Evolutionary conservation across 306 rosid genomes (phyloP), one percentile per base, ranked within the genome.

Genomic region (Trichosanthes cucumerina): DNA sequence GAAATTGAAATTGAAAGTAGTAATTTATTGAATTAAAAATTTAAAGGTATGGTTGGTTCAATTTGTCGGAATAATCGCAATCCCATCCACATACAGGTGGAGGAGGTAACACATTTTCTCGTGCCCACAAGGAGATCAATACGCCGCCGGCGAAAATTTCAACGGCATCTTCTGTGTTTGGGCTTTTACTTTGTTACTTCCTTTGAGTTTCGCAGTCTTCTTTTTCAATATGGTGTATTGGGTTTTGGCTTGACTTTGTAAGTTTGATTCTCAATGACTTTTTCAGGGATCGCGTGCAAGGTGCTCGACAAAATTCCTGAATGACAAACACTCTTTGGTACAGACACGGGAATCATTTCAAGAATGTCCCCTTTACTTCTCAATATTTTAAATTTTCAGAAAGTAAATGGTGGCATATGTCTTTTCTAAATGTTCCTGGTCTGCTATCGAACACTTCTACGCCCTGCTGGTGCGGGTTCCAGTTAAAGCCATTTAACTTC

Each of bases 301-400:
- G 41, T 87, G 89, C 82, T 87, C 41, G 96, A 63, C 72, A 64
- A 84, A 82, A 86, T 79, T 84, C 86, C 85, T 79, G 44, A 71
- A 15, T 38, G 77, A 50, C 8, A 46, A 56, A 10, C 0, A 24
- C 54, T 71, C 15, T 28, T 24, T 24, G 18, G 54, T 79, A 59
- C 63, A 66, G 60, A 11, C 24, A 23, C 41, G 58, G 34, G 36
- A 65, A 53, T 47, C 75, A 23, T 52, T 79, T 54, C 72, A 38
- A 56, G 3, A 76, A 76, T 76, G 79, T 10, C 47, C 9, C 18
- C 5, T 21, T n/a, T 34, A n/a, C 78, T 49, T 71, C 1, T 60
- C 59, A 53, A 38, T 57, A 18, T 38, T 74, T 76, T 33, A 19
- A 36, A 23, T 21, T 75, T 76, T 16, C 50, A 44, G 21, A 39